Percentiles rank a stretch among this genome's conserved stretches.
phyloP scores from a whole-genome alignment of 768 basidiomycete genomes.

The Pisolithus albus region DNA sequence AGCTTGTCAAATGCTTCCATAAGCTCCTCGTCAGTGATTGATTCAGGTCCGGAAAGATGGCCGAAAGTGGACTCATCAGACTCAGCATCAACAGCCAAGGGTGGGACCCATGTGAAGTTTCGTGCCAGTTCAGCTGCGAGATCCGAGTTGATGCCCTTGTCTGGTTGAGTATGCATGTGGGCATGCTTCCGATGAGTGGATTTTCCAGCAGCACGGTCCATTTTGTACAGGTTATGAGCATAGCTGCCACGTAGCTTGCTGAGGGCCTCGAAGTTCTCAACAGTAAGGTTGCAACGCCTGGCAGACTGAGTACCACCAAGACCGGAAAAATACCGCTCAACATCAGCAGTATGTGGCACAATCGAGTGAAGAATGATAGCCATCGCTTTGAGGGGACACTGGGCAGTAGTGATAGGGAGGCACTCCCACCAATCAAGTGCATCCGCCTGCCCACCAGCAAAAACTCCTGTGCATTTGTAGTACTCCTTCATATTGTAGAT shows the following conservation, averaged over 20 bases:
- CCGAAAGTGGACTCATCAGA: neutral
- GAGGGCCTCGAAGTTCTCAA: no score
- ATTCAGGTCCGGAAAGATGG: slow-evolving; percentile 1
- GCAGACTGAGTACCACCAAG: slow-evolving; percentile 14
- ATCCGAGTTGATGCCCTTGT: no score
- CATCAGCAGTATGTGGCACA: slow-evolving; percentile 24
- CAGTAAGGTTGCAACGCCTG: no score
- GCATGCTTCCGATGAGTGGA: no score
- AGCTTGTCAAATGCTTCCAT: neutral
- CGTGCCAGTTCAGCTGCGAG: no score
- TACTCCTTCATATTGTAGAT: slow-evolving; percentile 20
- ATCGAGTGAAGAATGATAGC: slow-evolving; percentile 18
- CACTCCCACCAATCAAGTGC: slow-evolving; percentile 22
- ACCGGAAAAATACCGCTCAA: slow-evolving; percentile 20
- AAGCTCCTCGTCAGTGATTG: slow-evolving; percentile 2
- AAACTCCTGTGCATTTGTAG: slow-evolving; percentile 14
- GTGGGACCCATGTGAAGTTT: slow-evolving; percentile 3
- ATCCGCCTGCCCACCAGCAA: slow-evolving; percentile 17
- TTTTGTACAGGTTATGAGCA: no score
- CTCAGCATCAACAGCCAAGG: neutral
- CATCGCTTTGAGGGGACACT: slow-evolving; percentile 10
- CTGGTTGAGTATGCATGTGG: no score
- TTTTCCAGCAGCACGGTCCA: no score
- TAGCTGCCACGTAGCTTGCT: no score
- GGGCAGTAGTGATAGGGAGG: slow-evolving; percentile 7